Conservation (phyloP, 2,329 filamentous ascomycete genomes). For the Claviceps digitariae region DNA sequence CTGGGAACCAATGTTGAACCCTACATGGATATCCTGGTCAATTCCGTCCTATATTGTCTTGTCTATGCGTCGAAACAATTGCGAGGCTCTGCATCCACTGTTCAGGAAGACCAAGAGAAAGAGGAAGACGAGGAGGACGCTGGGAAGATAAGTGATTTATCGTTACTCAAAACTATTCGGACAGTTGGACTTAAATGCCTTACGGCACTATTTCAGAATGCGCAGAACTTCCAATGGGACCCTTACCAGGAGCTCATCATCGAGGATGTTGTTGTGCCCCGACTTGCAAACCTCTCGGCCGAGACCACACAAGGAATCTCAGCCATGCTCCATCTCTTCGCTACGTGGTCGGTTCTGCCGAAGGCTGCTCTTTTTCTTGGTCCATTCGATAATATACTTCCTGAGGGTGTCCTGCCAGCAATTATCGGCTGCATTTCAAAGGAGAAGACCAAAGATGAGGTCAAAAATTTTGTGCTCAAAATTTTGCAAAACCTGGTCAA, state of each 20-base stretch:
- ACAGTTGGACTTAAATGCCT: conserved; percentile 73
- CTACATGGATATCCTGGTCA: conserved; percentile 55
- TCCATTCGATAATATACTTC: conserved; percentile 25
- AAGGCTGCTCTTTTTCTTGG: conserved; percentile 54
- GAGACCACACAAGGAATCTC: conserved; percentile 89
- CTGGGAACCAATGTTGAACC: conserved; percentile 60
- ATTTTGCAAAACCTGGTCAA: conserved; percentile 59
- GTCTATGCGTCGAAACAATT: conserved; percentile 54
- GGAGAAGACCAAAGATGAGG: conserved; percentile 68
- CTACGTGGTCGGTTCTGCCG: conserved; percentile 61
- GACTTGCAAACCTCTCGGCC: conserved; percentile 61
- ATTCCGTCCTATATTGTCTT: conserved; percentile 71
- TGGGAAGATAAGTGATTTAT: conserved; percentile 32
- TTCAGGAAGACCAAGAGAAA: conserved; percentile 14
- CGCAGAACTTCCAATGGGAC: conserved; percentile 56
- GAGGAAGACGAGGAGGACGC: conserved; percentile 27
- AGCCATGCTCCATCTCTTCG: conserved; percentile 65
- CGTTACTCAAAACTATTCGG: conserved; percentile 52
- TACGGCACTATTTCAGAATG: conserved; percentile 62
- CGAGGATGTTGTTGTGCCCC: conserved; percentile 60
- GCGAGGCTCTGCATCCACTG: conserved; percentile 21
- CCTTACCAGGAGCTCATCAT: conserved; percentile 59
- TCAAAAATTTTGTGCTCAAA: conserved; percentile 68
- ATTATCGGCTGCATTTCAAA: conserved; percentile 60
- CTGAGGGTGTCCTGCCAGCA: conserved; percentile 52